Evolutionary conservation across 495 filamentous ascomycete genomes (phyloP), one percentile per base, ranked within the genome.

Genomic region (Platismatia glauca): DNA sequence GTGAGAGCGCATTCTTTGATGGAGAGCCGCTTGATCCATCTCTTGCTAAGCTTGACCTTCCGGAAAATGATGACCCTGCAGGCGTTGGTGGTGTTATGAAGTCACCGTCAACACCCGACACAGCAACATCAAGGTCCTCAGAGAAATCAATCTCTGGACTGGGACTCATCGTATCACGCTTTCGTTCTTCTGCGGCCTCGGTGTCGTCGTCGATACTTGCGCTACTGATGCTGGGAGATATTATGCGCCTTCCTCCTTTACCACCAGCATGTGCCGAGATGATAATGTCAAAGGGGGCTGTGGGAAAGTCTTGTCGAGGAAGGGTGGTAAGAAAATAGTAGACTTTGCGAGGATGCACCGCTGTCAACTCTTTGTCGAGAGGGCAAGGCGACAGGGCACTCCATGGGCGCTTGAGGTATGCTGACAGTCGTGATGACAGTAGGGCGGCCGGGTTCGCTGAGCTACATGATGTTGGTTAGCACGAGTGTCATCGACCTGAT

Each of bases 391-490:
- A 77, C 27, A 86, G 75, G 27, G 89, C 85, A 3, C 86, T 86
- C 91, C 91, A 96, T 31, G 88, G 74, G 63, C 94, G 89, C 77
- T 92, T 91, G 67, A 96, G 81, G 78, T 95, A 98, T 55, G 86
- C 80, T 31, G 90, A 85, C 59, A 98, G 78, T 65, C 94, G 87
- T 38, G 95, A 97, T 7, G 93, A 95, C 65, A 98, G 89, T 68
- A 98, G 89, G 56, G 94, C 93, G 68, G 88, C 87, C 33, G 92
- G 94, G 72, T 98, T 98, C 31, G 93, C 91, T 59, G 94, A 97
- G 73, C 94, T 98, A 72, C 20, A 56, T 62, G 60, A 62, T 61
- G n/a, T 56, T 56, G 31, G 66, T 81, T 67, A 81, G 75, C 46
- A 64, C 64, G 34, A 48, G n/a, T 33, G 43, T 50, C 61, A 53